Base-by-base conservation (phyloP, 2,329 filamentous ascomycete genomes). In the Penicillium sp. region DNA sequence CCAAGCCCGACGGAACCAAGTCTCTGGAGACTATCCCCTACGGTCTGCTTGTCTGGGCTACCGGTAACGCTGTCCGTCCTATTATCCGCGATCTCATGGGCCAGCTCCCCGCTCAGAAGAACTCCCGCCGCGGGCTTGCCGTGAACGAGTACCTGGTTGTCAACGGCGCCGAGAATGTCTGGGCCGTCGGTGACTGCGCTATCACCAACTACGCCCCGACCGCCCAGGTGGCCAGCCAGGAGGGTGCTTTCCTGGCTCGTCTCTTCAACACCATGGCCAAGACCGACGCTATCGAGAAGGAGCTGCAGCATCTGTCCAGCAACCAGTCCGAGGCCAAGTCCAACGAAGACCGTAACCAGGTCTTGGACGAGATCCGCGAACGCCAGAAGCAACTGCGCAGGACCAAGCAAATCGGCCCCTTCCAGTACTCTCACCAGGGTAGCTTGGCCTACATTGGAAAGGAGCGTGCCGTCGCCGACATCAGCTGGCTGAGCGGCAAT, bases 261-360 rank as follows among this genome's bases (percentile, higher is more conserved):
- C 81, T 98, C 46, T 96, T 98, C 78, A 98, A 98, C 78, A 94
- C 93, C 70, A 95, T 97, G 87, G 93, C 90, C 65, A 94, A 90
- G 79, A 94, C 88, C 2, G 84, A 94, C 60, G 74, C 77, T 35
- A 81, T 96, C 50, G 89, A 97, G 74, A 56, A 68, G 23, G 80
- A 90, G 62, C 80, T 98, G 41, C 74, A 79, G 48, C 72, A 81
- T 39, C 80, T 97, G 13, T 81, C 80, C 14, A 69, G 73, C 7
- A 74, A 78, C 52, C 76, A 78, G 58, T 81, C 83, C 58, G 77
- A 83, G n/a, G 81, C 87, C 39, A 82, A 83, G 62, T 69, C 75
- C 54, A 73, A 78, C 35, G 77, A 80, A 21, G 69, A 74, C 39
- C 73, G 80, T 44, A 75, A 80, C 57, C 59, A 73, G 55, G 65